Conservation (phyloP, 2,329 filamentous ascomycete species). For the Exophiala aquamarina region DNA sequence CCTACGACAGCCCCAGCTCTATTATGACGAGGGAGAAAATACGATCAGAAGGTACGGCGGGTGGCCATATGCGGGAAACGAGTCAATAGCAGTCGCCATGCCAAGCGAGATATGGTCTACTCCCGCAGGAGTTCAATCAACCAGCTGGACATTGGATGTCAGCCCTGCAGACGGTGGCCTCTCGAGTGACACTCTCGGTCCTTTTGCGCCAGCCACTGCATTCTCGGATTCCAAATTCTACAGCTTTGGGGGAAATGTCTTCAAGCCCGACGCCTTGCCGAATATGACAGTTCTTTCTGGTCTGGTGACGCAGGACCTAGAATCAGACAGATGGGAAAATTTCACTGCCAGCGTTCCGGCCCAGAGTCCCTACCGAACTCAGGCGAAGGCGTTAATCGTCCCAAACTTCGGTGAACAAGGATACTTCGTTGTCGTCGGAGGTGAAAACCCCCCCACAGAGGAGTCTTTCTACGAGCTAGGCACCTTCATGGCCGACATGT, state of each 20-base stretch:
- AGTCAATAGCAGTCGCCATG: neutral
- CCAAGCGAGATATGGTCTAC: conserved; percentile 15
- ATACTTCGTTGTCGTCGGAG: conserved; percentile 19
- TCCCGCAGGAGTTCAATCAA: conserved; percentile 1
- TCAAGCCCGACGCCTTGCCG: conserved; percentile 1
- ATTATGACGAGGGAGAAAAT: conserved; percentile 13
- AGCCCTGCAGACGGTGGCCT: conserved; percentile 9
- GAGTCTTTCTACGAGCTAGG: conserved; percentile 13
- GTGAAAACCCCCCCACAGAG: conserved; percentile 14
- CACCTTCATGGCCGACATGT: conserved; percentile 15
- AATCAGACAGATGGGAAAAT: conserved; percentile 15
- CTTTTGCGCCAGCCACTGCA: conserved; percentile 12
- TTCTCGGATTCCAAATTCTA: conserved; percentile 15
- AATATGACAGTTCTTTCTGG: conserved; percentile 19
- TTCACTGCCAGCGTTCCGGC: conserved; percentile 11
- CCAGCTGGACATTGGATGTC: conserved; percentile 11
- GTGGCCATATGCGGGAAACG: conserved; percentile 11
- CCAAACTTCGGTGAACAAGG: conserved; percentile 17
- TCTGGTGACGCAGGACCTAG: conserved; percentile 15
- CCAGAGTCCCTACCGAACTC: conserved; percentile 12
- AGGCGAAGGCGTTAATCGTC: conserved; percentile 10
- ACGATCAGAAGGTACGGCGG: conserved; percentile 17
- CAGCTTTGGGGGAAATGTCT: conserved; percentile 15
- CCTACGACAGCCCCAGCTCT: conserved; percentile 15
- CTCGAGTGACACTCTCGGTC: conserved; percentile 4